A percentile compares a stretch with the other conserved stretches of the same genome.
phyloP scores from a whole-genome alignment of 169 alveolate genomes.

The Cryptosporidium canis region DNA sequence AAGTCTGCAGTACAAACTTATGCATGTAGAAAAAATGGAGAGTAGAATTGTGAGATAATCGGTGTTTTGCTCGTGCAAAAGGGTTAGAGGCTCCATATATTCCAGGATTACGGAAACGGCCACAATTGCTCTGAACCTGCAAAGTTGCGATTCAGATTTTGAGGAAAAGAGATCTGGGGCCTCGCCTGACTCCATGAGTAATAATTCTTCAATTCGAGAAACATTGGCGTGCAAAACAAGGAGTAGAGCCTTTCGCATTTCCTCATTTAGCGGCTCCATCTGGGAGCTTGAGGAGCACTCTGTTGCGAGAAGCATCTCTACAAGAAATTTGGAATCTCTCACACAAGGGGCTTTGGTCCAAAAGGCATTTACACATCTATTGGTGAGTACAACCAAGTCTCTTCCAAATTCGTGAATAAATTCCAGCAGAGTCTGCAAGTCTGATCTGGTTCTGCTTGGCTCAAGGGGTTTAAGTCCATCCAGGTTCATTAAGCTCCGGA shows the following conservation, averaged over 20 bases:
- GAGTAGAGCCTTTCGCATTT: slow-evolving; percentile 19
- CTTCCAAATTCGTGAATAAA: slow-evolving; percentile 69
- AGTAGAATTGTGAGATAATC: slow-evolving; percentile 34
- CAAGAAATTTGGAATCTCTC: slow-evolving; percentile 49
- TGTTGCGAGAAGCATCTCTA: slow-evolving; percentile 35
- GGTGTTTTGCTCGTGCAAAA: slow-evolving; percentile 25
- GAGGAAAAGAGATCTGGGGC: not conserved
- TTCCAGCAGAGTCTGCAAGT: slow-evolving; percentile 50
- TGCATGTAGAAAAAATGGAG: slow-evolving; percentile 31
- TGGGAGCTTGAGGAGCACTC: slow-evolving; percentile 13
- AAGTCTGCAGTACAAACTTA: slow-evolving; percentile 30
- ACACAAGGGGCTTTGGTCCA: slow-evolving; percentile 68
- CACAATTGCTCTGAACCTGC: slow-evolving; percentile 19
- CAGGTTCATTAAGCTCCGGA: slow-evolving; percentile 12
- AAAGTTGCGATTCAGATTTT: not conserved
- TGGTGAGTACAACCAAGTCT: slow-evolving; percentile 32
- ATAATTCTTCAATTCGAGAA: slow-evolving; percentile 25
- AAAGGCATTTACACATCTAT: slow-evolving; percentile 63
- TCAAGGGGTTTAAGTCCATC: slow-evolving; percentile 18
- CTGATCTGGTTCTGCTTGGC: slow-evolving; percentile 29
- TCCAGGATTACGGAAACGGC: slow-evolving; percentile 32
- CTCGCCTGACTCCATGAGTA: not conserved
- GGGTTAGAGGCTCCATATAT: slow-evolving; percentile 59
- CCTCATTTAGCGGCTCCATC: slow-evolving; percentile 14
- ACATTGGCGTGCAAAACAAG: slow-evolving; percentile 66